These are phyloP conservation scores for Sinapis alba DNA, from an alignment of 441 rosid species.

Conservation along the genomic window DNA sequence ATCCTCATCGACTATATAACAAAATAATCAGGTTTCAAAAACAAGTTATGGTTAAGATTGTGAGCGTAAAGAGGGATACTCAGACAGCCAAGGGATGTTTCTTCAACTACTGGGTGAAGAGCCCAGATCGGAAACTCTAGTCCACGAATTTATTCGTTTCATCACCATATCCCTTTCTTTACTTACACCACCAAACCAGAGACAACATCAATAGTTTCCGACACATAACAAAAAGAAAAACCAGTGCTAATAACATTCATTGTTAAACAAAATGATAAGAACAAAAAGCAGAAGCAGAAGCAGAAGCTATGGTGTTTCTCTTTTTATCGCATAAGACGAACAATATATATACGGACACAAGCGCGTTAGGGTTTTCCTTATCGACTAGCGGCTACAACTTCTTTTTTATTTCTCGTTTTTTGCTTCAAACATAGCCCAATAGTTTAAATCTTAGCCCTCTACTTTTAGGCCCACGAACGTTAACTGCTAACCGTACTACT, in stretches of 20 bases:
- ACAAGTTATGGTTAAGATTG: not conserved
- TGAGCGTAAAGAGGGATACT: slow-evolving; percentile 42
- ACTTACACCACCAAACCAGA: not conserved
- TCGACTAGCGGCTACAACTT: not conserved
- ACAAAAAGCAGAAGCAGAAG: no score
- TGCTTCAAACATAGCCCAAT: not conserved
- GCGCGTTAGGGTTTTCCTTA: slow-evolving; percentile 18
- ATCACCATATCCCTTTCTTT: slow-evolving; percentile 52
- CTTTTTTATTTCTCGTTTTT: not conserved
- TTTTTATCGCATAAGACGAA: not conserved
- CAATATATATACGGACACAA: slow-evolving; percentile 1
- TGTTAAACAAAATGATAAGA: no score
- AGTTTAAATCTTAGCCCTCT: not conserved
- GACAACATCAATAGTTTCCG: not conserved
- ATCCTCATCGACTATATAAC: slow-evolving; percentile 73
- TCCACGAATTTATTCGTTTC: slow-evolving; percentile 73
- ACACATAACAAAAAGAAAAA: not conserved
- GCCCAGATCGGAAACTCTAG: slow-evolving; percentile 98
- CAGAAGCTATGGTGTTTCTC: not conserved
- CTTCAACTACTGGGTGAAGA: slow-evolving; percentile 67
- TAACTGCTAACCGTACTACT: no score
- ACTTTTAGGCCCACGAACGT: not conserved
- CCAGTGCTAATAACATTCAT: not conserved
- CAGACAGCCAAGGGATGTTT: slow-evolving; percentile 99
- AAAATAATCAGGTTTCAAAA: not conserved